A percentile compares a stretch with the other conserved stretches of the same genome.
These are phyloP conservation scores for Fusarium palustre DNA, from an alignment of 2,329 filamentous ascomycete species.

Conservation along the genomic window DNA sequence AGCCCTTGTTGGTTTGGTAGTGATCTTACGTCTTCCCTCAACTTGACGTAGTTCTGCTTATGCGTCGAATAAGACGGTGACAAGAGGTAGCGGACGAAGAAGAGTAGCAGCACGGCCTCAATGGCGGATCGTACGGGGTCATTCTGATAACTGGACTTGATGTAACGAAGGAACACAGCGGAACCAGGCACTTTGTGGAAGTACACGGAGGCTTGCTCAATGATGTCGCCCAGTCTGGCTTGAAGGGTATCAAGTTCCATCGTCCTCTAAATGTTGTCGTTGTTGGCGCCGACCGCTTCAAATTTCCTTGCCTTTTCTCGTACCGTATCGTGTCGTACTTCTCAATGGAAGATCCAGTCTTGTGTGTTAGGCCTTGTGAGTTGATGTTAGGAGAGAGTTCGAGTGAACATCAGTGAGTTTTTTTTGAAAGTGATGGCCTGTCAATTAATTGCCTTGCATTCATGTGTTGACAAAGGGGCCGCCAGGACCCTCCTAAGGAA, in stretches of 20 bases:
- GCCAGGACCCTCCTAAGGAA: slow-evolving; percentile 14
- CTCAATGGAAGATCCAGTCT: background rate
- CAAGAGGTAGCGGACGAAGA: slow-evolving; percentile 93
- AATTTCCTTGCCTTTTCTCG: background rate
- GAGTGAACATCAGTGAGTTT: slow-evolving; percentile 1
- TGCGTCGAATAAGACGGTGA: slow-evolving; percentile 92
- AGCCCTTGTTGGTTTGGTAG: background rate
- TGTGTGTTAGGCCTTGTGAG: background rate
- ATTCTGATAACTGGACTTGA: slow-evolving; percentile 97
- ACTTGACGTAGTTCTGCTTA: slow-evolving; percentile 87
- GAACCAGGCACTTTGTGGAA: slow-evolving; percentile 96
- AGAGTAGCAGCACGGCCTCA: slow-evolving; percentile 92
- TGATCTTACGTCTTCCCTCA: slow-evolving; percentile 76
- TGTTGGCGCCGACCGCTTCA: background rate
- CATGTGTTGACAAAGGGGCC: slow-evolving; percentile 33
- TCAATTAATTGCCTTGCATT: slow-evolving; percentile 6
- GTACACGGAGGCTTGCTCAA: slow-evolving; percentile 66
- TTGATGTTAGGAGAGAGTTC: slow-evolving; percentile 1
- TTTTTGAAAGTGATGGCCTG: slow-evolving; percentile 13
- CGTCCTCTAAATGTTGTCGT: background rate
- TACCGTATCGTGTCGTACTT: background rate
- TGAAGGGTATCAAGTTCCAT: slow-evolving; percentile 76
- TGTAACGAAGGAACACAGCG: slow-evolving; percentile 92
- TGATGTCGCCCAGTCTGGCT: slow-evolving; percentile 60
- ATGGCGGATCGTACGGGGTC: slow-evolving; percentile 94